These are phyloP conservation scores for Biscogniauxia mediterranea DNA, from an alignment of 2,329 filamentous ascomycete genomes.

Conservation along the genomic window DNA sequence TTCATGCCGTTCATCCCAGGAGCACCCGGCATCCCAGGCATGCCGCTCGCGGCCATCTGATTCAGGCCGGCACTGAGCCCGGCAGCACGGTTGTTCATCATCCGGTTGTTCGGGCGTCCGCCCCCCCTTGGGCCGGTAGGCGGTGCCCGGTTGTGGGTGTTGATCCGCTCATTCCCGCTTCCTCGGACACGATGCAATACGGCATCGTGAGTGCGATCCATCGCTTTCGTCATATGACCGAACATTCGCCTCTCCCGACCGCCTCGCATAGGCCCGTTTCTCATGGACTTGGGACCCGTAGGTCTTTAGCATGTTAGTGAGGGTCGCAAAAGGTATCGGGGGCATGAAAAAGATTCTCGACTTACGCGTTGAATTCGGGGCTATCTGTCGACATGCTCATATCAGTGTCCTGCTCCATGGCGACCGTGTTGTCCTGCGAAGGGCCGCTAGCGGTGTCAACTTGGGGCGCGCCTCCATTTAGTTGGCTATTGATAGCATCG, in stretches of 20 bases:
- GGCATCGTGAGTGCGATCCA: slow-evolving; percentile 76
- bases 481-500: slow-evolving; percentile 60
- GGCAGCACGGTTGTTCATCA: slow-evolving; percentile 50
- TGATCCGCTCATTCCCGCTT: slow-evolving; percentile 75
- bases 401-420: slow-evolving; percentile 62
- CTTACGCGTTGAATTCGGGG: slow-evolving; percentile 59
- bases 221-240: slow-evolving; percentile 77
- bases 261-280: slow-evolving; percentile 51
- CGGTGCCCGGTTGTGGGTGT: slow-evolving; percentile 68
- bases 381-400: slow-evolving; percentile 61
- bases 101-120: slow-evolving; percentile 48
- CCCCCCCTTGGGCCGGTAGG: slow-evolving; percentile 68
- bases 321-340: slow-evolving; percentile 3
- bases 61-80: slow-evolving; percentile 48
- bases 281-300: slow-evolving; percentile 93
- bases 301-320: slow-evolving; percentile 62
- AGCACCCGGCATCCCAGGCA: slow-evolving; percentile 36
- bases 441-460: slow-evolving; percentile 21
- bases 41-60: slow-evolving; percentile 39
- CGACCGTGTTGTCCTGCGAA: slow-evolving; percentile 26
- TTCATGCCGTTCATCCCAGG: slow-evolving; percentile 43
- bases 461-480: slow-evolving; percentile 49
- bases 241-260: slow-evolving; percentile 78
- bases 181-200: slow-evolving; percentile 77
- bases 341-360: slow-evolving; percentile 18